A percentile compares a stretch with the other conserved stretches of the same genome.
These are phyloP conservation scores for Cryphonectria japonica DNA, from an alignment of 2,329 filamentous ascomycete genomes.

Conservation along the genomic window DNA sequence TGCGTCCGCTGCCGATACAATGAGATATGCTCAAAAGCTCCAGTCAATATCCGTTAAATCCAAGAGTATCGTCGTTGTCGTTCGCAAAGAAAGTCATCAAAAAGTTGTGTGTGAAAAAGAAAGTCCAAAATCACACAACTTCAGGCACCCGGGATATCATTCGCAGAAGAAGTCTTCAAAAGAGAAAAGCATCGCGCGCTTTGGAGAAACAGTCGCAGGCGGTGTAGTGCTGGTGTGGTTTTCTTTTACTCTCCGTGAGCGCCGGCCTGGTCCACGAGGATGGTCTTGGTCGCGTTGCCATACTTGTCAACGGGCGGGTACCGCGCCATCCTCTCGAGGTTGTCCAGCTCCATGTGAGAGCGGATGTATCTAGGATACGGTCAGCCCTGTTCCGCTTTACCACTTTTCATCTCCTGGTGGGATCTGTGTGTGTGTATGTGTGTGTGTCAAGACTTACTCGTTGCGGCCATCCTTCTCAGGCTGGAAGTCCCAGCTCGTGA, in stretches of 20 bases:
- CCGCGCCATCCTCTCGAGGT: slow-evolving; percentile 75
- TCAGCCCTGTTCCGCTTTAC: not conserved
- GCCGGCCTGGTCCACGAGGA: slow-evolving; percentile 48
- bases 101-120: not conserved
- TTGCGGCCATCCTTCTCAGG: slow-evolving; percentile 70
- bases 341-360: slow-evolving; percentile 78
- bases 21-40: not conserved
- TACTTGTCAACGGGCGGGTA: slow-evolving; percentile 67
- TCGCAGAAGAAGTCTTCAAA: slow-evolving; percentile 1
- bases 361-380: slow-evolving; percentile 72
- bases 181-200: slow-evolving; percentile 12
- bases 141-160: slow-evolving; percentile 18
- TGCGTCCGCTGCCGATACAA: not conserved
- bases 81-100: not conserved
- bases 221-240: not conserved
- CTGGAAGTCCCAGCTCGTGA: slow-evolving; percentile 85
- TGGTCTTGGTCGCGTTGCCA: slow-evolving; percentile 51
- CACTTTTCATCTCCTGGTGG: too few species aligned
- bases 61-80: not conserved
- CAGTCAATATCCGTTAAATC: not conserved
- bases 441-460: slow-evolving; percentile 53
- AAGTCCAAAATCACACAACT: not conserved
- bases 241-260: slow-evolving; percentile 45
- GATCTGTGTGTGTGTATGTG: too few species aligned
- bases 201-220: slow-evolving; percentile 2